Evolutionary conservation across 2,329 filamentous ascomycete genomes (phyloP).

Genomic region (Colletotrichum sp.): DNA sequence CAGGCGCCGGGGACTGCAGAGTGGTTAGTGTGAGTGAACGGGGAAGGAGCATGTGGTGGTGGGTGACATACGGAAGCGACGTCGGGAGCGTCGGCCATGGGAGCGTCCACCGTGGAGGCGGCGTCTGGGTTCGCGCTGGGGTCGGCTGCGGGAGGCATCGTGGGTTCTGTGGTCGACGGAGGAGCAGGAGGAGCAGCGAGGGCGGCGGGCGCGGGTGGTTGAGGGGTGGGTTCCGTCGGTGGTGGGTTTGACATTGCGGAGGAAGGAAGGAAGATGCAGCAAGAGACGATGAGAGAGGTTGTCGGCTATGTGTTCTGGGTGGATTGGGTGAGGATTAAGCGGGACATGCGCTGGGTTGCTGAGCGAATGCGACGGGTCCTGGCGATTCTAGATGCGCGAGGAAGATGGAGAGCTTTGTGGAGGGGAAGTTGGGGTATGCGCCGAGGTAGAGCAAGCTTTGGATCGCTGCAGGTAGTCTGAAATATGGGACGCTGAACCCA

Average conservation of each 20-base stretch:
- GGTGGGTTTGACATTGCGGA: slow-evolving; percentile 14
- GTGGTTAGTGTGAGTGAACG: background rate
- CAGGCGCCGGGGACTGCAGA: slow-evolving; percentile 41
- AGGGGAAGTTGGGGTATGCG: background rate
- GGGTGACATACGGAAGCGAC: slow-evolving; percentile 40
- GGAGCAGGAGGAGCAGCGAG: slow-evolving; percentile 22
- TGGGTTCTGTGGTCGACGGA: slow-evolving; percentile 1
- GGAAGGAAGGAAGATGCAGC: background rate
- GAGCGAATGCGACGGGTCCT: background rate
- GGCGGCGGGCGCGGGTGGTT: slow-evolving; percentile 14
- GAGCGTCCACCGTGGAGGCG: slow-evolving; percentile 32
- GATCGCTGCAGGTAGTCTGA: background rate
- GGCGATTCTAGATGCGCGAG: background rate
- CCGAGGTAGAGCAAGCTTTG: background rate
- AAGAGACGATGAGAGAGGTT: background rate
- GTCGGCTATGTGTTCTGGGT: background rate
- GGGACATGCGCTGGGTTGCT: background rate
- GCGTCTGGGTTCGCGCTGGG: background rate
- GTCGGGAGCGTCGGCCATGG: slow-evolving; percentile 50
- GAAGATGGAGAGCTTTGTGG: background rate
- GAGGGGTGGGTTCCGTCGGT: background rate
- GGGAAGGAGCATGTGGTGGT: too few relatives aligned
- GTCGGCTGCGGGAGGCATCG: background rate
- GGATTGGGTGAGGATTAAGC: background rate
- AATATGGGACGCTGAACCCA: background rate